Evolutionary conservation across 2,329 filamentous ascomycete species (phyloP).

Genomic region (Aspergillus neoniger): DNA sequence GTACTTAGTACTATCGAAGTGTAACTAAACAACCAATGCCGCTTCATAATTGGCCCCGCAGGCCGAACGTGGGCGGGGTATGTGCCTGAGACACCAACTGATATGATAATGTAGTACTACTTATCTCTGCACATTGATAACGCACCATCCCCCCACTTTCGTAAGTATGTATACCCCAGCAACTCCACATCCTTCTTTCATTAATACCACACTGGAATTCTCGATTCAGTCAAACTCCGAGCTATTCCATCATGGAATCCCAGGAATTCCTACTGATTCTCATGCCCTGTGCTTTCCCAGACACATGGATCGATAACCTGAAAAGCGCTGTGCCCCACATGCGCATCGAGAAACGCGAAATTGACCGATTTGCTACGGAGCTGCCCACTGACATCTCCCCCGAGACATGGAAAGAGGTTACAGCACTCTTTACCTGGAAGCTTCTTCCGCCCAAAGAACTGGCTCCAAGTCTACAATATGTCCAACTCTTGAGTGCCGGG

Average conservation of each 20-base stretch:
- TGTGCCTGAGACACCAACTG: too few species aligned
- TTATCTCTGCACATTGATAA: too few species aligned
- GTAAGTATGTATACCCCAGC: too few species aligned
- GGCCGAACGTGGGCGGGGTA: too few species aligned
- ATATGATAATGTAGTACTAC: too few species aligned
- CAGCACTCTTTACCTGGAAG: conserved; percentile 4
- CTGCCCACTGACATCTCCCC: background rate
- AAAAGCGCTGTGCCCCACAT: background rate
- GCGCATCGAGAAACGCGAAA: background rate
- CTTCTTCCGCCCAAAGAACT: background rate
- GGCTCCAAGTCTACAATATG: background rate
- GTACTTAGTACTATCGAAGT: too few species aligned
- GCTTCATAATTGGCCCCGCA: too few species aligned
- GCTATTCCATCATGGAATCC: background rate
- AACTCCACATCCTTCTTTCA: too few species aligned
- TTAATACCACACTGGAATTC: too few species aligned
- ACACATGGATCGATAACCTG: background rate
- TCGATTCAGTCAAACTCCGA: background rate
- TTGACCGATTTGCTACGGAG: background rate
- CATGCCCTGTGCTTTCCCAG: background rate
- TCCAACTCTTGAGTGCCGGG: conserved; percentile 4
- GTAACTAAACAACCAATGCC: too few species aligned
- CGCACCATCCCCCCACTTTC: too few species aligned
- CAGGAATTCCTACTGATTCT: background rate
- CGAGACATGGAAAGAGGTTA: background rate